Percentiles rank a stretch among this genome's conserved stretches.
phyloP scores from a whole-genome alignment of 495 filamentous ascomycete species.

The Tuber magnatum region DNA sequence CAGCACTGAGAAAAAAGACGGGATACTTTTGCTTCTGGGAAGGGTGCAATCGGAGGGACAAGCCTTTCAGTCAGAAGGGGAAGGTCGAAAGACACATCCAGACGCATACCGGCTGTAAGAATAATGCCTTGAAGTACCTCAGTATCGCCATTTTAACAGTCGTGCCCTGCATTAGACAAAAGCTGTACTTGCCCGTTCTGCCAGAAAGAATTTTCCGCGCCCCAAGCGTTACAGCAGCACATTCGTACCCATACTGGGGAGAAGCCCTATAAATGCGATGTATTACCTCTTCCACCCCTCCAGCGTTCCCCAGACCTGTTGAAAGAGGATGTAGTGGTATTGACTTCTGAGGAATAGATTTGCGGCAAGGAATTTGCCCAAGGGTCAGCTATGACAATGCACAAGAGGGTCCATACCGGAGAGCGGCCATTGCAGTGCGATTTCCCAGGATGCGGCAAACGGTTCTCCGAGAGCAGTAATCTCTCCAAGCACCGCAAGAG shows the following conservation, averaged over 20 bases:
- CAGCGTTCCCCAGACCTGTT: not conserved
- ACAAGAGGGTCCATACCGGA: slow-evolving; percentile 40
- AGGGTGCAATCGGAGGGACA: slow-evolving; percentile 45
- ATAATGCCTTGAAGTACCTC: not conserved
- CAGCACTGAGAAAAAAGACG: slow-evolving; percentile 42
- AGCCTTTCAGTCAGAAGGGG: slow-evolving; percentile 50
- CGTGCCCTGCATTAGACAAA: slow-evolving; percentile 48
- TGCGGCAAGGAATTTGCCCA: slow-evolving; percentile 41
- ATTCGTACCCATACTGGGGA: slow-evolving; percentile 56
- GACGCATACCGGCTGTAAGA: slow-evolving; percentile 57
- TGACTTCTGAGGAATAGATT: slow-evolving; percentile 18
- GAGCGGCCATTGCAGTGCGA: slow-evolving; percentile 48
- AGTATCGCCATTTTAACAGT: not conserved
- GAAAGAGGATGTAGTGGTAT: not conserved
- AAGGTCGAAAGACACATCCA: slow-evolving; percentile 59
- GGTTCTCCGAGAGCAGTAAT: slow-evolving; percentile 52
- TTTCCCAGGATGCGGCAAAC: slow-evolving; percentile 48
- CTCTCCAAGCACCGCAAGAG: slow-evolving; percentile 52
- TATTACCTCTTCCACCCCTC: slow-evolving; percentile 17
- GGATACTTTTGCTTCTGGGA: slow-evolving; percentile 48
- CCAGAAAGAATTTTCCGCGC: slow-evolving; percentile 52
- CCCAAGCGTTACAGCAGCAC: slow-evolving; percentile 57
- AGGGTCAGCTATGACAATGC: slow-evolving; percentile 42
- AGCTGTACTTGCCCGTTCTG: slow-evolving; percentile 51
- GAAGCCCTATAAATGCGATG: slow-evolving; percentile 47